Conservation (phyloP, 2,329 filamentous ascomycete genomes). For the Phyllosticta paracitricarpa region DNA sequence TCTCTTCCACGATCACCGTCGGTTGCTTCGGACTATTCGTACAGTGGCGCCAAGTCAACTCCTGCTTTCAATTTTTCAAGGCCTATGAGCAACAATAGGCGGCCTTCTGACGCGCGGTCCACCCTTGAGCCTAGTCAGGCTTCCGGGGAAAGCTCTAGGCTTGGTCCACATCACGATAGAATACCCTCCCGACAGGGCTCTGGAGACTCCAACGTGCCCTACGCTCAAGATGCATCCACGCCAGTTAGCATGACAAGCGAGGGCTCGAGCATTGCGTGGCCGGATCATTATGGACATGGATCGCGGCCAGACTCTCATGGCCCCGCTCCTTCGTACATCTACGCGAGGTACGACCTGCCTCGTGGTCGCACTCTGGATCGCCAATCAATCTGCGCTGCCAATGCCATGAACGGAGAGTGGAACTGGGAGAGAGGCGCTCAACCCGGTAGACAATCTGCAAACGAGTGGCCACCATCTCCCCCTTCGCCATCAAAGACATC, state of each 20-base stretch:
- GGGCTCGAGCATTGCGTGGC: slow-evolving; percentile 46
- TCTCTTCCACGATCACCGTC: slow-evolving; percentile 67
- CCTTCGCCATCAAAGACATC: slow-evolving; percentile 28
- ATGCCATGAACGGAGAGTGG: slow-evolving; percentile 40
- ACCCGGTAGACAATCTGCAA: slow-evolving; percentile 9
- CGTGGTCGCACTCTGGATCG: slow-evolving; percentile 71
- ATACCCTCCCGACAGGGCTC: slow-evolving; percentile 31
- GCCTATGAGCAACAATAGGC: slow-evolving; percentile 59
- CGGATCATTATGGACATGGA: slow-evolving; percentile 10
- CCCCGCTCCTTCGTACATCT: slow-evolving; percentile 66
- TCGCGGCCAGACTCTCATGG: slow-evolving; percentile 36
- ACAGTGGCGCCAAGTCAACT: slow-evolving; percentile 46
- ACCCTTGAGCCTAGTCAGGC: slow-evolving; percentile 27
- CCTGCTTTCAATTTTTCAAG: slow-evolving; percentile 91
- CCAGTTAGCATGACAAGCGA: slow-evolving; percentile 66
- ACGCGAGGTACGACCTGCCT: slow-evolving; percentile 75
- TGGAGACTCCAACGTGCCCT: slow-evolving; percentile 43
- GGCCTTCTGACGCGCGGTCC: slow-evolving; percentile 28
- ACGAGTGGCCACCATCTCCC: slow-evolving; percentile 25
- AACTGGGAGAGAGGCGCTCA: slow-evolving; percentile 46
- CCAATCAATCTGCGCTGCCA: slow-evolving; percentile 29
- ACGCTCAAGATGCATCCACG: slow-evolving; percentile 58
- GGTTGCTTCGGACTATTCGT: slow-evolving; percentile 69
- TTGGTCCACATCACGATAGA: slow-evolving; percentile 16
- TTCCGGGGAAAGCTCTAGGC: slow-evolving; percentile 28